Conservation (phyloP, 1,284 basidiomycete genomes). For the Ustilago bromivora region DNA sequence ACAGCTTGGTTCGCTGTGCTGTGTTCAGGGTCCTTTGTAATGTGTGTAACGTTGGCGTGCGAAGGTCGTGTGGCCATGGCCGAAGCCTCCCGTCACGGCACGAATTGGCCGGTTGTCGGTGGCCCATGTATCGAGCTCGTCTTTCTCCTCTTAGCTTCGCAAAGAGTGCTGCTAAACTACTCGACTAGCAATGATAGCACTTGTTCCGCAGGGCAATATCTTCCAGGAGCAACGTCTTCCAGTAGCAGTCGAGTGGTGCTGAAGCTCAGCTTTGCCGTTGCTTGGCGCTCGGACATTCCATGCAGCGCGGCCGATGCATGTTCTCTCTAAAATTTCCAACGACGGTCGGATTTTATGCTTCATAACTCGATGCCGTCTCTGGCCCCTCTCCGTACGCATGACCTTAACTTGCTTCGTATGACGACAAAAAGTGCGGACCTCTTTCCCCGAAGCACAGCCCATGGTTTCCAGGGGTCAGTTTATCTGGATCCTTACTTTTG, state of each 20-base stretch:
- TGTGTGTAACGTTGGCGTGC: neutral
- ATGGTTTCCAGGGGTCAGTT: neutral
- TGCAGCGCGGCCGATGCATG: neutral
- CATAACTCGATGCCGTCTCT: neutral
- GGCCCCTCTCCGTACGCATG: neutral
- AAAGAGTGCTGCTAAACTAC: too few species aligned
- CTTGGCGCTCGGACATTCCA: neutral
- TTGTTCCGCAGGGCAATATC: too few species aligned
- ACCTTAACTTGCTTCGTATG: neutral
- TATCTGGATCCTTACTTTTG: too few species aligned
- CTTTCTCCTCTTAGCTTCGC: neutral
- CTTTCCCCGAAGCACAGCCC: slow-evolving; percentile 7
- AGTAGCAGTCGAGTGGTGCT: neutral
- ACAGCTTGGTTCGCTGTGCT: neutral
- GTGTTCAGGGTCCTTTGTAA: neutral
- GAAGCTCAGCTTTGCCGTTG: neutral
- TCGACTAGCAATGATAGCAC: too few species aligned
- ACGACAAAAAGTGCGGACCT: neutral
- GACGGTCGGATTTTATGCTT: neutral
- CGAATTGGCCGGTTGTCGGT: neutral
- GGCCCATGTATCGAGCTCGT: neutral
- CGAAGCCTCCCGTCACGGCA: neutral
- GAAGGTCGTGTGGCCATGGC: neutral
- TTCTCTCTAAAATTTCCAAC: neutral
- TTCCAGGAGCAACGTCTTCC: neutral